Conservation (phyloP, 108 stramenopile species). For the Parietichytrium sp. region DNA sequence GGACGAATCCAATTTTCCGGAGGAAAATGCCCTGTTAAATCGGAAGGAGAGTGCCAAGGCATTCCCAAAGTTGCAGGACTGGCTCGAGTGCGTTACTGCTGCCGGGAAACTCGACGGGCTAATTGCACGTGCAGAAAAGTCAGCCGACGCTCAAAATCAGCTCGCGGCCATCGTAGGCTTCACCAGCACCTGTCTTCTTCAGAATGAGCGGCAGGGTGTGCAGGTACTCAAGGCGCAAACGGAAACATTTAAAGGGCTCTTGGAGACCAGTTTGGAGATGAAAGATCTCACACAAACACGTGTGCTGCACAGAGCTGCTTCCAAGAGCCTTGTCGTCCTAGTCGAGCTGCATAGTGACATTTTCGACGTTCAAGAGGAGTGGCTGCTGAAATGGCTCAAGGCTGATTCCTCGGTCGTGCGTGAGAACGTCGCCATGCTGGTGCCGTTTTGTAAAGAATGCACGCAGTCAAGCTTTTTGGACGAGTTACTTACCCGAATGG, state of each 20-base stretch:
- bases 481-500: not conserved
- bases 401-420: constrained; percentile 31
- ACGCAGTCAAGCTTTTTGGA: not conserved
- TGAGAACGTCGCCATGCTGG: not conserved
- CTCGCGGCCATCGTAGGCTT: constrained; percentile 10
- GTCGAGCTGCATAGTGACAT: not conserved
- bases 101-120: too few relatives aligned
- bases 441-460: not conserved
- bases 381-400: not conserved
- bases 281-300: constrained; percentile 1
- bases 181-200: not conserved
- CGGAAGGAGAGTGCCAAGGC: not conserved
- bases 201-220: not conserved
- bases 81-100: too few relatives aligned
- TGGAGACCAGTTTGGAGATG: not conserved
- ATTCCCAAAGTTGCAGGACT: too few relatives aligned
- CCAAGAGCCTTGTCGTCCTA: not conserved
- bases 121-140: too few relatives aligned
- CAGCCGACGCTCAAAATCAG: constrained; percentile 20
- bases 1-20: not conserved
- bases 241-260: not conserved
- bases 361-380: not conserved
- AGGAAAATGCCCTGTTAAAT: not conserved
- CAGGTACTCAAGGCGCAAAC: not conserved
- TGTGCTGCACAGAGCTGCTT: constrained; percentile 13